Conservation (phyloP, 495 filamentous ascomycete species). For the Cairneyella variabilis region DNA sequence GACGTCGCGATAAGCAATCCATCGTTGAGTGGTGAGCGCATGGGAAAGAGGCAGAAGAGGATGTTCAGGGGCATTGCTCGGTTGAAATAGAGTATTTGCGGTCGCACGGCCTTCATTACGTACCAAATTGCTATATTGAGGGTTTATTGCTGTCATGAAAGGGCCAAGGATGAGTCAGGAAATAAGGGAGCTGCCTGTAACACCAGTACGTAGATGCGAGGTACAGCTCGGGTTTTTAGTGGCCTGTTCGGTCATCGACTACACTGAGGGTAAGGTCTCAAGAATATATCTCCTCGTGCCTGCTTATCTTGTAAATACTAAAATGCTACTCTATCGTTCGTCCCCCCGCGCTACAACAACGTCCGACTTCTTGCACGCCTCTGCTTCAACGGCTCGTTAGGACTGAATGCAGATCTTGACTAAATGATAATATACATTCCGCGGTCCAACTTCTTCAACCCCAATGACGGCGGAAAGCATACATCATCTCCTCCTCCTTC, state of each 20-base stretch:
- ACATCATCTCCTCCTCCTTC: slow-evolving; percentile 23
- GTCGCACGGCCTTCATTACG: slow-evolving; percentile 20
- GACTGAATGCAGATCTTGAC: too few species aligned
- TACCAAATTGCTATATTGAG: slow-evolving; percentile 20
- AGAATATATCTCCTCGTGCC: slow-evolving; percentile 8
- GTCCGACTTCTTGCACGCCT: neutral
- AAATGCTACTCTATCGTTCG: too few species aligned
- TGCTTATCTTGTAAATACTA: slow-evolving; percentile 20
- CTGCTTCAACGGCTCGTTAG: slow-evolving; percentile 1
- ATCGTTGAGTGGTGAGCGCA: slow-evolving; percentile 16
- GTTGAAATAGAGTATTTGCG: slow-evolving; percentile 16
- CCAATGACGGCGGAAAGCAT: slow-evolving; percentile 26
- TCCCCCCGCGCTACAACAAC: slow-evolving; percentile 2
- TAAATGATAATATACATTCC: too few species aligned
- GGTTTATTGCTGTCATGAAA: slow-evolving; percentile 28
- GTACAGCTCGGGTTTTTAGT: slow-evolving; percentile 13
- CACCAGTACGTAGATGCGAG: slow-evolving; percentile 17
- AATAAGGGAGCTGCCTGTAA: slow-evolving; percentile 1
- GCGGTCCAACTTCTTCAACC: neutral
- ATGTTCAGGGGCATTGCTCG: neutral
- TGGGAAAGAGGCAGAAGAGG: neutral
- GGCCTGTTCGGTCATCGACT: too few species aligned
- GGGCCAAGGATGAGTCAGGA: neutral
- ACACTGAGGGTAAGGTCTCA: too few species aligned
- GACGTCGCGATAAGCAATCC: slow-evolving; percentile 22